Base-by-base conservation (phyloP, 495 filamentous ascomycete genomes). In the Bacidia gigantensis region DNA sequence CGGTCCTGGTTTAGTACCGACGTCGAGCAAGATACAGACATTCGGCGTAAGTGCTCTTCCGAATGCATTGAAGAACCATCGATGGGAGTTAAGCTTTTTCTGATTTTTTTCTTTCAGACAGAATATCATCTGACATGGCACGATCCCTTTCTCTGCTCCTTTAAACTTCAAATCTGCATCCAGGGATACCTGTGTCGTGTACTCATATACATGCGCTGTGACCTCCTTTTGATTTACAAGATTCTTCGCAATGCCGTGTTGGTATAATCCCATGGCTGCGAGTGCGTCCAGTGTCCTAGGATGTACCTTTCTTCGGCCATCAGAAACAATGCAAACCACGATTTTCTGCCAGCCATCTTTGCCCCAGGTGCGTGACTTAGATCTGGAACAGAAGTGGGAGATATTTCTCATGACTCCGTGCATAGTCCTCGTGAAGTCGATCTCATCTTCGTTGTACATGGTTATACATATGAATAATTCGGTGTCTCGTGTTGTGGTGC, bases 1-100 rank as follows among this genome's bases (percentile, higher is more conserved):
- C 21, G 76, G 69, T 2, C 86, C 86, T 0, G 92, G 92, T 51
- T 87, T 84, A 0, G 92, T 98, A 41, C 93, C 93, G 20, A 96
- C 93, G 64, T 98, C 92, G 9, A 98, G 82, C 47, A 98, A 69
- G 63, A 97, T 93, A 66, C 93, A 97, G 43, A 99, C 85, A 55
- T 99, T 97, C 0, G 93, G 93, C 48, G 87, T 89, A 11, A 99
- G 72, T 2, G 89, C 85, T 56, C 84, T 81, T 51, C 93, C 93
- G 55, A 99, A 95, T 2, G 90, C 93, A 64, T 99, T 97, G 71
- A 99, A 99, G 69, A 96, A 95, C 93, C 93, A 99, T 47, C 93
- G 81, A 69, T 99, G 93, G 3, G 87, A 95, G 70, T 99, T 99
- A 47, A 99, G 75, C 70, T 97, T 99, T 72, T 95, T 95, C 60